phyloP scores from a whole-genome alignment of 2,329 filamentous ascomycete species.

The Fusarium sp. region DNA sequence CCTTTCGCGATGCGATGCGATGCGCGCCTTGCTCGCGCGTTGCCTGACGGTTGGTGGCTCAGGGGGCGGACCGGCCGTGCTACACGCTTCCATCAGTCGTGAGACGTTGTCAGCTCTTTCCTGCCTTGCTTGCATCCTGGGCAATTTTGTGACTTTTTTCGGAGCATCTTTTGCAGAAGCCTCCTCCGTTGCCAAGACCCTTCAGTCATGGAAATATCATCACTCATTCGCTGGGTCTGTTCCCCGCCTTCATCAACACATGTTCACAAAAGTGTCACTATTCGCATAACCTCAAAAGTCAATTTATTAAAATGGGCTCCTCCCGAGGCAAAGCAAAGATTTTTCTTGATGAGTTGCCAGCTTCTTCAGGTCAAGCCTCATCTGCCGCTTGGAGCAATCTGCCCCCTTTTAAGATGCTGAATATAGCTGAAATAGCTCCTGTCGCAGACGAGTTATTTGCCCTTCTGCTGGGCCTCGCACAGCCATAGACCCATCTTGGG shows the following conservation, averaged over 20 bases:
- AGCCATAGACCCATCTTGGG: conserved; percentile 29
- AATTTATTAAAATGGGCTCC: background rate
- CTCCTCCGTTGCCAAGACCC: conserved; percentile 18
- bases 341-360: conserved; percentile 28
- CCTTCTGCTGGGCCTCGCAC: background rate
- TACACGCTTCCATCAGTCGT: conserved; percentile 30
- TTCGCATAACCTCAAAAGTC: conserved; percentile 20
- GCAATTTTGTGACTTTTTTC: conserved; percentile 3
- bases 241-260: conserved; percentile 19
- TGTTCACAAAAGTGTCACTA: conserved; percentile 38
- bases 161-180: conserved; percentile 26
- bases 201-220: background rate
- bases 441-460: conserved; percentile 20
- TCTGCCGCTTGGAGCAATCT: conserved; percentile 23
- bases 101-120: conserved; percentile 39
- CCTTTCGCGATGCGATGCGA: conserved; percentile 4
- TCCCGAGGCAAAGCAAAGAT: conserved; percentile 10
- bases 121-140: conserved; percentile 26
- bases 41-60: conserved; percentile 24
- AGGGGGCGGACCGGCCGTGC: conserved; percentile 37
- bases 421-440: conserved; percentile 7
- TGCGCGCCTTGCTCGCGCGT: conserved; percentile 24
- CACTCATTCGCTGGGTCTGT: conserved; percentile 18
- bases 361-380: conserved; percentile 29
- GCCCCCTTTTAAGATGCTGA: conserved; percentile 19